Base-by-base conservation (phyloP, 2,329 filamentous ascomycete genomes). In the Verticillium nonalfalfae region DNA sequence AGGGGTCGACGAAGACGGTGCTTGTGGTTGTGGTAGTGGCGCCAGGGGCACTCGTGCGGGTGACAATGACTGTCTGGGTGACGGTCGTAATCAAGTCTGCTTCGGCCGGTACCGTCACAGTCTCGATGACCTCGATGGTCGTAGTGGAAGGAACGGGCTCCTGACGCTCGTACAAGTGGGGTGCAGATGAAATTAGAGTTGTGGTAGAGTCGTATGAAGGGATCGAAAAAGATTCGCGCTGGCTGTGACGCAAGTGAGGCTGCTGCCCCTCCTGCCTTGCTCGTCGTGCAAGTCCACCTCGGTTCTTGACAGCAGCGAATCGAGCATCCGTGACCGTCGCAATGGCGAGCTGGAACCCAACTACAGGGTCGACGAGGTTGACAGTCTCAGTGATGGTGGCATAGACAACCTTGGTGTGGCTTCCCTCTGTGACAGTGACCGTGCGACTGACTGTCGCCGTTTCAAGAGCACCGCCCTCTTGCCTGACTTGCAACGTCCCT, bases 341-440 rank as follows among this genome's bases (percentile, higher is more conserved):
- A 5, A 64, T 65, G 31, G 62, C 65, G 54, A 69, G 69, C 31
- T 70, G 62, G 10, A 68, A 69, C n/a, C 60, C 61, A 13, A 67
- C 55, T 7, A 60, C 35, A 3, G 69, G 69, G 45, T 70, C 63
- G 45, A 68, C 18, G 15, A 70, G 63, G 5, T 70, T 71, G 50
- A 74, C 63, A 1, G 68, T 66, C 31, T 69, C 60, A 1, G 64
- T 64, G 11, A 63, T 59, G 0, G 71, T 71, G 0, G 62, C 59
- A 10, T 66, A 50, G 15, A 68, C 31, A 0, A 66, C 59, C 1
- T 61, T 59, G 0, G 68, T 68, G 26, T 60, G 61, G 1, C 64
- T 64, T 1, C 65, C 61, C 18, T 65, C 38, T 1, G 66, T 67
- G 56, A 62, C 62, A 4, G 68, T 68, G 3, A 62, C 36, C 1